Percentiles rank a stretch among this genome's conserved stretches.
Evolutionary conservation across 2,329 filamentous ascomycete genomes (phyloP).

Genomic region (Beauveria brongniartii): DNA sequence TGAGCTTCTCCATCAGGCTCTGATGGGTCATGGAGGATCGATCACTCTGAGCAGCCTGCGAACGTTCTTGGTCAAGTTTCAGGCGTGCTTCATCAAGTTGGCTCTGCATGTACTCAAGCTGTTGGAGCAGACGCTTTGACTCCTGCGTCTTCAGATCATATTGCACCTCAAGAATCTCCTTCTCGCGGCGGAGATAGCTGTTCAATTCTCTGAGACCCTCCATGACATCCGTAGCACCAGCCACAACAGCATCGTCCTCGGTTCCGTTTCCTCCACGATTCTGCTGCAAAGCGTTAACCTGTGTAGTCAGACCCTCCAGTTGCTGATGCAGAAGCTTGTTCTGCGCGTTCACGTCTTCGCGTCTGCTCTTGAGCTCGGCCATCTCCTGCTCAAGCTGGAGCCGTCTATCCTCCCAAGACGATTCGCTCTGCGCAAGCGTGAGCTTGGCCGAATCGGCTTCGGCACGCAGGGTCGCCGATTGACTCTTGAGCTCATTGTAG

Average conservation of each 20-base stretch:
- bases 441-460: constrained; percentile 82
- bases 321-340: constrained; percentile 88
- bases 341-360: constrained; percentile 78
- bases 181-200: constrained; percentile 84
- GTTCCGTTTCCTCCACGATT: constrained; percentile 51
- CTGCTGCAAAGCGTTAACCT: constrained; percentile 74
- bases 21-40: constrained; percentile 72
- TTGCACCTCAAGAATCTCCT: constrained; percentile 97
- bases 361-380: constrained; percentile 64
- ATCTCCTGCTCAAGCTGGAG: constrained; percentile 80
- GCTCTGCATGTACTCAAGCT: constrained; percentile 76
- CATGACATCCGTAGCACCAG: constrained; percentile 49
- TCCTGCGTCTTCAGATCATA: constrained; percentile 85
- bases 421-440: constrained; percentile 69
- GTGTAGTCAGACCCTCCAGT: constrained; percentile 70
- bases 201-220: constrained; percentile 86
- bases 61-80: constrained; percentile 84
- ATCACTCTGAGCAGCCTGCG: constrained; percentile 63
- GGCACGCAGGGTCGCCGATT: constrained; percentile 64
- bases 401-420: constrained; percentile 78
- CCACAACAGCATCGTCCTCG: constrained; percentile 44
- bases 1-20: constrained; percentile 88
- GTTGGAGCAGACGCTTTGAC: constrained; percentile 78
- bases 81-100: constrained; percentile 85
- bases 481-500: constrained; percentile 72